Base-by-base conservation (phyloP, 495 filamentous ascomycete genomes). In the Peziza echinospora region DNA sequence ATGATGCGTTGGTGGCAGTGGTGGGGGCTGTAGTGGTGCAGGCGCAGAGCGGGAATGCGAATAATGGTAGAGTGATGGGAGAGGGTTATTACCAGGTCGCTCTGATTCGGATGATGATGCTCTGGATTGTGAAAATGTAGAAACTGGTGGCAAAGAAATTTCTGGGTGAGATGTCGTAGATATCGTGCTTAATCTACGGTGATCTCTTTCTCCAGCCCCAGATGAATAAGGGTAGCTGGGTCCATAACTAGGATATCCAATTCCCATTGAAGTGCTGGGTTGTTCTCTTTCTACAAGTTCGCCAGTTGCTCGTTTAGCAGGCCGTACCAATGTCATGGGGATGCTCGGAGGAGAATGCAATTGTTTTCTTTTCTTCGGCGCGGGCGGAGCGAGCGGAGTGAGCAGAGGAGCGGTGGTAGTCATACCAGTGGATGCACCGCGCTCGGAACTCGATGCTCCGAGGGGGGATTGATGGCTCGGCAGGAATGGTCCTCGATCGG, bases 51-150 rank as follows among this genome's bases (percentile, higher is more conserved):
- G n/a, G n/a, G n/a, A n/a, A n/a, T n/a, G n/a, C n/a, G n/a, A n/a
- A n/a, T n/a, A n/a, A n/a, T n/a, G 19, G 13, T 13, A 37, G 13
- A 37, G 30, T 5, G 30, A 37, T 2, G 30, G 30, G 3, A 37
- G 19, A 13, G 30, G 6, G 30, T 37, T 11, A 4, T 13, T 37
- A 37, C 6, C 6, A 17, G 13, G 30, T 37, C 30, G 21, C 10
- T 58, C 56, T 42, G 50, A 52, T 45, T 55, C 55, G 28, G 57
- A 53, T 21, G 56, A 59, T 26, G 56, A 59, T 11, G 52, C 56
- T 24, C 56, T 53, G 37, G 56, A 59, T 28, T 52, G 53, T 39
- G 56, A 52, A n/a, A 59, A 47, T 9, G 56, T 59, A 21, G 46
- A 41, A 48, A 59, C 56, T 19, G 56, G 45, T 17, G 56, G 28